phyloP scores from a whole-genome alignment of 768 basidiomycete genomes.

The Trametopsis cervina region DNA sequence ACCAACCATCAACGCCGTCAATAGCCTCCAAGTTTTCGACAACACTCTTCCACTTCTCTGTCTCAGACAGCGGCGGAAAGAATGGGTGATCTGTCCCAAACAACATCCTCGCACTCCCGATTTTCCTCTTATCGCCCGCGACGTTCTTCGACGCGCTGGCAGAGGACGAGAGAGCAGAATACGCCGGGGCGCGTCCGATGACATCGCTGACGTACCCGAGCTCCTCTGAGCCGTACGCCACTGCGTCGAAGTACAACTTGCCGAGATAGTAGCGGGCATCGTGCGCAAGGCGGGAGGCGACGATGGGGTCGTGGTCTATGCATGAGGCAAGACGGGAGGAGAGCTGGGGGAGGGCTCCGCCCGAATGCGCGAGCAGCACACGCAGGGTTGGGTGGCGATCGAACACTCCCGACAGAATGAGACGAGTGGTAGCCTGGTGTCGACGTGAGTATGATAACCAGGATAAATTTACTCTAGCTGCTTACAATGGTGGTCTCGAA shows the following conservation, averaged over 20 bases:
- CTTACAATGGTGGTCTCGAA: conserved; percentile 84
- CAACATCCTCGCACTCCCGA: conserved; percentile 55
- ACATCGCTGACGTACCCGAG: conserved; percentile 70
- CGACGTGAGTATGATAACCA: too few species aligned
- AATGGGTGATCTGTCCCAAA: conserved; percentile 91
- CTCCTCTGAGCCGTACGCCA: conserved; percentile 86
- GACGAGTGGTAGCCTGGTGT: conserved; percentile 57
- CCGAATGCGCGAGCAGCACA: conserved; percentile 81
- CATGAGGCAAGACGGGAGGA: conserved; percentile 83
- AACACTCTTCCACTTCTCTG: conserved; percentile 78
- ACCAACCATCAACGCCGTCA: conserved; percentile 55
- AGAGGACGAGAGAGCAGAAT: conserved; percentile 19
- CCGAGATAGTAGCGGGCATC: conserved; percentile 83
- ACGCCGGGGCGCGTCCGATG: conserved; percentile 52
- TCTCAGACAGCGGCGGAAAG: conserved; percentile 70
- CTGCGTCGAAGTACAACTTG: conserved; percentile 76
- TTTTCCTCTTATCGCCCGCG: conserved; percentile 28
- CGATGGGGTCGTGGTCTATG: conserved; percentile 78
- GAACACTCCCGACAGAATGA: conserved; percentile 75
- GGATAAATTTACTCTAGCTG: conserved; percentile 11
- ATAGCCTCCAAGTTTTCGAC: conserved; percentile 83
- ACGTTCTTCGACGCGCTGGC: conserved; percentile 12
- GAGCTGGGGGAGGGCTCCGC: conserved; percentile 75
- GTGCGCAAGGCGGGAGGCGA: conserved; percentile 65
- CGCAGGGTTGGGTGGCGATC: conserved; percentile 74